Evolutionary conservation across 768 basidiomycete genomes (phyloP).

Genomic region (Crassisporium funariophilum): DNA sequence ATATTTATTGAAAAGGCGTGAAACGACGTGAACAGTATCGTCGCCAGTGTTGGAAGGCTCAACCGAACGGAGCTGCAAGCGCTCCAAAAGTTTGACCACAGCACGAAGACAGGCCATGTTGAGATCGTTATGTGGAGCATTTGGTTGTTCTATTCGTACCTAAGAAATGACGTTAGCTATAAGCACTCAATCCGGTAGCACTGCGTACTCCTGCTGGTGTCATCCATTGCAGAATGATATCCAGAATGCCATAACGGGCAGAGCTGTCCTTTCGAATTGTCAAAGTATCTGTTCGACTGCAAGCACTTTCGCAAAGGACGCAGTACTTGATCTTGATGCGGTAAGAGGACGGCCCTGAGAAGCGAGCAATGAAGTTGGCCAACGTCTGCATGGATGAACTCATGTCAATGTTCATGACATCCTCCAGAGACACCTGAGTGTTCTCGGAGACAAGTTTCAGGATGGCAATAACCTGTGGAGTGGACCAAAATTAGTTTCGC

Average conservation of each 20-base stretch:
- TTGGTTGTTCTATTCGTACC: conserved; percentile 38
- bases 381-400: conserved; percentile 59
- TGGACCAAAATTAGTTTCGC: neutral
- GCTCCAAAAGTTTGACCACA: conserved; percentile 73
- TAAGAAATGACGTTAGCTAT: no score
- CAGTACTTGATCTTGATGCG: conserved; percentile 81
- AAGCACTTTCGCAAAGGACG: conserved; percentile 65
- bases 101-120: conserved; percentile 77
- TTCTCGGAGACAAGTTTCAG: conserved; percentile 82
- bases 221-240: conserved; percentile 82
- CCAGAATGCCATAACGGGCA: conserved; percentile 71
- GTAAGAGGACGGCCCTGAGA: conserved; percentile 49
- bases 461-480: conserved; percentile 65
- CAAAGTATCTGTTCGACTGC: conserved; percentile 61
- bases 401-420: conserved; percentile 65
- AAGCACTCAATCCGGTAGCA: no score
- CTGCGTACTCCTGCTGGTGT: conserved; percentile 46
- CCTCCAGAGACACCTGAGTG: conserved; percentile 55
- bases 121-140: conserved; percentile 58
- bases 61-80: conserved; percentile 59
- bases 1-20: conserved; percentile 80
- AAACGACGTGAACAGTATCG: conserved; percentile 68
- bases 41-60: conserved; percentile 57
- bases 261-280: conserved; percentile 67
- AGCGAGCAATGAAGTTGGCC: conserved; percentile 66